phyloP scores from a whole-genome alignment of 2,329 filamentous ascomycete genomes.

The Colletotrichum tanaceti region DNA sequence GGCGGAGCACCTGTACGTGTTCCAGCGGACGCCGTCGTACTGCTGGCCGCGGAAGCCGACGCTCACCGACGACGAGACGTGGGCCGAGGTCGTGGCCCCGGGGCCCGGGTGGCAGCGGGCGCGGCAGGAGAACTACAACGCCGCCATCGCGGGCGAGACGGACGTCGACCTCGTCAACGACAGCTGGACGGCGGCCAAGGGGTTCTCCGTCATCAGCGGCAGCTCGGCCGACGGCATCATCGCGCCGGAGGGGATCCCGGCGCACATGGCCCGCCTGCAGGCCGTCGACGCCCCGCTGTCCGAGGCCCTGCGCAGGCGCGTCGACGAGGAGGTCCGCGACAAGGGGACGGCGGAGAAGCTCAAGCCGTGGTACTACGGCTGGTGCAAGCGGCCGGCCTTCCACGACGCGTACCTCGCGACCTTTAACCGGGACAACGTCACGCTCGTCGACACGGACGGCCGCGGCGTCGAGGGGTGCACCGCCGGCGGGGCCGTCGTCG shows the following conservation, averaged over 20 bases:
- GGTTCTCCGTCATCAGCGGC: too few species aligned
- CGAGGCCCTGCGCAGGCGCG: constrained; percentile 54
- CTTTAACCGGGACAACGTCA: constrained; percentile 70
- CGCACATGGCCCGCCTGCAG: constrained; percentile 41
- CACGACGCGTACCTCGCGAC: constrained; percentile 67
- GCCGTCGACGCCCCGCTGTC: constrained; percentile 46
- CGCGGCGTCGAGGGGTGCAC: constrained; percentile 61
- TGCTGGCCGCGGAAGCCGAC: constrained; percentile 48
- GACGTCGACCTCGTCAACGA: constrained; percentile 60
- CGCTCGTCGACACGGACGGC: constrained; percentile 69
- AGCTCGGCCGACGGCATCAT: constrained; percentile 43
- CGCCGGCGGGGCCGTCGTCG: constrained; percentile 57
- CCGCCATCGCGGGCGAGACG: not conserved
- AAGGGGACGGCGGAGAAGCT: constrained; percentile 61
- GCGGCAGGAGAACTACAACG: too few species aligned
- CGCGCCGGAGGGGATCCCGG: constrained; percentile 45
- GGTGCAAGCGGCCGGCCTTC: constrained; percentile 73
- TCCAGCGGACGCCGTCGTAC: constrained; percentile 64
- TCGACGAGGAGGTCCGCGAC: constrained; percentile 63
- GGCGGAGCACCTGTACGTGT: constrained; percentile 62
- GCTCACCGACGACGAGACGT: constrained; percentile 49
- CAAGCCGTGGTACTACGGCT: constrained; percentile 69
- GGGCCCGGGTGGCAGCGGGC: constrained; percentile 57
- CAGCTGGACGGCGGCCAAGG: constrained; percentile 52
- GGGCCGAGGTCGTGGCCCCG: constrained; percentile 47